Evolutionary conservation across 164 flowering plant genomes (phyloP), one percentile per base, ranked within the genome.

Genomic region (Magnolia kwangsiensis): DNA sequence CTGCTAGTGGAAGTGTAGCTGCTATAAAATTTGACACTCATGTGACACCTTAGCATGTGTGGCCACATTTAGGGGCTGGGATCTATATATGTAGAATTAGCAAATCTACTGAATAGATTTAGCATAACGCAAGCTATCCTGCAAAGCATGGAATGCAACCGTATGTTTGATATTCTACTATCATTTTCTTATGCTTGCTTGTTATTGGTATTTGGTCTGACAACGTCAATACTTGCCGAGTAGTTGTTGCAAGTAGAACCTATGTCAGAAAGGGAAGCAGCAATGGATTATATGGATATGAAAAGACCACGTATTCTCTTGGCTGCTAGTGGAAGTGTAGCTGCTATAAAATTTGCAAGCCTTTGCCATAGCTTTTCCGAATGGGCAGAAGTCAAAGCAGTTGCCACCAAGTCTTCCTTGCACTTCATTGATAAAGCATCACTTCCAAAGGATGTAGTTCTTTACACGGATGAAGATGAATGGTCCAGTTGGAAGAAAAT

Each of bases 291-390:
- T 58, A 55, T 64, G 29, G 77, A 20, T 66, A 51, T 75, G 18
- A 64, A 80, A 72, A 89, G 75, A 76, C 95, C 90, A 20, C 87
- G 87, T 55, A 79, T 91, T 78, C 85, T 91, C 45, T 80, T 91
- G 71, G 95, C 91, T 73, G 95, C 92, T 8, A 86, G 90, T 80
- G 95, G 95, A 75, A 88, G 95, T 83, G 92, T 88, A 50, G 95
- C 90, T 72, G 85, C 85, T 45, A 80, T 83, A 14, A 78, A 83
- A 61, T 83, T 83, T 80, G 82, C 74, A 58, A 74, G 27, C 67
- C 83, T 83, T 19, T 80, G 82, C 72, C 81, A 80, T 50, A 80
- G 81, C 72, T 83, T 80, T 76, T 80, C 76, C 63, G 85, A 80
- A n/a, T 83, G 85, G 85, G 85, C 81, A 19, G 83, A 83, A 80